Evolutionary conservation across 1,284 basidiomycete species (phyloP), one percentile per base, ranked within the genome.

Genomic region (Porodaedalea pini): DNA sequence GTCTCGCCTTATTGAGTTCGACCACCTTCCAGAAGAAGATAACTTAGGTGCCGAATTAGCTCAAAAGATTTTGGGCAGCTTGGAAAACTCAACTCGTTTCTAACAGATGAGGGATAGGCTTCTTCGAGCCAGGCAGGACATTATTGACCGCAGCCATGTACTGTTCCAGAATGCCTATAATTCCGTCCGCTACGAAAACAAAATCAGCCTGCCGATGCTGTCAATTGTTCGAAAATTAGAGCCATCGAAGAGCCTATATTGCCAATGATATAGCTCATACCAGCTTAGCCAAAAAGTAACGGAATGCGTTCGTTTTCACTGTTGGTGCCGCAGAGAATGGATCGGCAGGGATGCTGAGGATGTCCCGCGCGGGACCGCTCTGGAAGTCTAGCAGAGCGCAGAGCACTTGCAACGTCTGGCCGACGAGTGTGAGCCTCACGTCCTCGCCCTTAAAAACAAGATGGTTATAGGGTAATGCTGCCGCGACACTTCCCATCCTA

Each of bases 181-280:
- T 76, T 13, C 94, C 92, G 36, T 85, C 77, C 13, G 92, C 68
- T 54, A 97, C 78, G 70, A 94, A 94, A 25, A 81, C 75, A 66
- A 96, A 92, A 70, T 98, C 94, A 70, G 88, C 85, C 6, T 83
- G 81, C 4, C 94, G 87, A 72, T 98, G 94, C 90, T 94, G 62
- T 4, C 63, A 56, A 50, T 34, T 48, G 21, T 10, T 5, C 39
- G 6, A 29, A 5, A 15, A 17, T 31, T 15, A 31, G 23, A 3
- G n/a, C n/a, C n/a, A 29, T 48, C 11, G 62, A n/a, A 6, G 59
- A 58, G 29, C n/a, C 61, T 29, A 51, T 13, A 17, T 21, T n/a
- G 4, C 1, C 19, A 15, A 47, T 34, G 2, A 19, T 13, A 36
- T 44, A 32, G 21, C 3, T 74, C 84, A 67, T 63, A 86, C 90